Percentiles rank a stretch among this genome's conserved stretches.
phyloP scores from a whole-genome alignment of 805 yeast species.

The Schizosaccharomyces pombe region ASM294v3 CU329670.1:5256501-5257000 shows the following conservation, averaged over 20 bases:
- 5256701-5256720: background rate
- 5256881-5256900: background rate
- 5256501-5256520: too few species aligned
- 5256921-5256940: too few species aligned
- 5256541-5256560: too few species aligned
- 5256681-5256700: background rate
- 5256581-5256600: too few species aligned
- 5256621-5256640: too few species aligned
- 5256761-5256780: background rate
- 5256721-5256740: background rate
- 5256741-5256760: background rate
- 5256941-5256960: too few species aligned
- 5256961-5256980: too few species aligned
- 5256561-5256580: too few species aligned
- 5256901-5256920: background rate
- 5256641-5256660: too few species aligned
- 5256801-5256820: background rate
- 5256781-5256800: background rate
- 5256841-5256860: background rate
- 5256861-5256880: background rate
- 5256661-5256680: constrained; percentile 1
- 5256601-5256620: too few species aligned
- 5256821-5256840: background rate
- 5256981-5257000: background rate
- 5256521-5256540: too few species aligned